Conservation (phyloP, 768 basidiomycete genomes). For the Kwoniella europaea region DNA sequence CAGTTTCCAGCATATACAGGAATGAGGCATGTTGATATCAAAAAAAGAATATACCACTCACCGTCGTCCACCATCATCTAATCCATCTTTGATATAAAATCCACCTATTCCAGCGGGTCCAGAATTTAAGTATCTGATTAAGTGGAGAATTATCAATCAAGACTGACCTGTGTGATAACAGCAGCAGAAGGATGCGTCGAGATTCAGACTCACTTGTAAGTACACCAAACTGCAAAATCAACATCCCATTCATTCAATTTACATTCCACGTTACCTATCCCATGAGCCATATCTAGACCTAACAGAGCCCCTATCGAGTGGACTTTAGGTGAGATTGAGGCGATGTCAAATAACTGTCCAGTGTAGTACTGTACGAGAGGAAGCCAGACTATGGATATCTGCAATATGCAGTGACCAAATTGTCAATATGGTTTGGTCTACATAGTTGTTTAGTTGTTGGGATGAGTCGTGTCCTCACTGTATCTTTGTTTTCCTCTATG, state of each 20-base stretch:
- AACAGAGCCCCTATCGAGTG: constrained; percentile 88
- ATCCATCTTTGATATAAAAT: constrained; percentile 62
- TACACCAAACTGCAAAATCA: constrained; percentile 99
- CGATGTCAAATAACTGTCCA: constrained; percentile 90
- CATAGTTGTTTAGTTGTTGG: no score
- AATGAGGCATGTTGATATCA: background rate
- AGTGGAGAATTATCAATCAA: no score
- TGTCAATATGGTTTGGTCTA: no score
- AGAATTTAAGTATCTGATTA: constrained; percentile 76
- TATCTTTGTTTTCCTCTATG: constrained; percentile 65
- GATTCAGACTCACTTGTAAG: constrained; percentile 68
- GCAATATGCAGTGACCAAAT: constrained; percentile 26
- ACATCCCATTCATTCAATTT: constrained; percentile 89
- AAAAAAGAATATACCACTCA: constrained; percentile 21
- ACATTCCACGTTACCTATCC: constrained; percentile 88
- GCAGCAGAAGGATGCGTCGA: no score
- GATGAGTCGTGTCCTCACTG: constrained; percentile 23
- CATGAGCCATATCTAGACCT: constrained; percentile 97
- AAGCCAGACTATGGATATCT: constrained; percentile 88
- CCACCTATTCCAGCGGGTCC: constrained; percentile 98
- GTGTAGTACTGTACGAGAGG: constrained; percentile 97
- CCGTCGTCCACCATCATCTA: constrained; percentile 53
- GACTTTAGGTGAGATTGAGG: constrained; percentile 78
- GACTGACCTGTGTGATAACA: background rate
- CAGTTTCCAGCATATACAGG: background rate